These are phyloP conservation scores for Hymenotorrendiella dingleyae DNA, from an alignment of 2,329 filamentous ascomycete genomes.

Conservation along the genomic window DNA sequence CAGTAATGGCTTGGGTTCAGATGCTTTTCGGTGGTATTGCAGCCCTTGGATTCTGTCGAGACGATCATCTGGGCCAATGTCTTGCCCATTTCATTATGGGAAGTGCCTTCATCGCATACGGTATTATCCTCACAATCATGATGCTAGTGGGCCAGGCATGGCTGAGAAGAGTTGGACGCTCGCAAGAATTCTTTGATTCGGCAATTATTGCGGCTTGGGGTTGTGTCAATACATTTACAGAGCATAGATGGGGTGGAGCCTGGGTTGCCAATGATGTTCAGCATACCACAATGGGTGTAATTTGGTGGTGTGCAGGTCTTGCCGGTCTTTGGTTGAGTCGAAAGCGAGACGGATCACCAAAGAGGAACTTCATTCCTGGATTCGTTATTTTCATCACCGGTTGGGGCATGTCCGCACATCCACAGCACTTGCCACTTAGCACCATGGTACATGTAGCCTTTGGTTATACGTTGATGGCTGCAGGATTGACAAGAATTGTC, in stretches of 20 bases:
- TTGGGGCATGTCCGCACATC: slow-evolving; percentile 91
- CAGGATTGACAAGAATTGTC: slow-evolving; percentile 75
- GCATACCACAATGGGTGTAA: slow-evolving; percentile 98
- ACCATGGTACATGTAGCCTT: slow-evolving; percentile 86
- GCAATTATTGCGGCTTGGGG: slow-evolving; percentile 90
- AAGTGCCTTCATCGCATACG: slow-evolving; percentile 90
- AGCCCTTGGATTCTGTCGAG: slow-evolving; percentile 84
- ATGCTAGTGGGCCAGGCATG: slow-evolving; percentile 84
- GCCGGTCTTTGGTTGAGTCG: slow-evolving; percentile 88
- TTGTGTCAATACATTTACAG: slow-evolving; percentile 96
- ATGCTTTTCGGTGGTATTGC: slow-evolving; percentile 97
- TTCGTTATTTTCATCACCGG: slow-evolving; percentile 90
- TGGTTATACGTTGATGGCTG: slow-evolving; percentile 92
- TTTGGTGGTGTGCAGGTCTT: slow-evolving; percentile 95
- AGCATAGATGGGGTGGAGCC: slow-evolving; percentile 83
- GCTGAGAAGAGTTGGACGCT: slow-evolving; percentile 74
- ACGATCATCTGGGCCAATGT: slow-evolving; percentile 87
- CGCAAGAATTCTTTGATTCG: slow-evolving; percentile 96
- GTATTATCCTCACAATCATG: slow-evolving; percentile 77
- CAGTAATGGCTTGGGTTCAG: slow-evolving; percentile 81
- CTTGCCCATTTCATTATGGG: slow-evolving; percentile 98
- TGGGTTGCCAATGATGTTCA: slow-evolving; percentile 96
- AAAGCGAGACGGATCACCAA: slow-evolving; percentile 75
- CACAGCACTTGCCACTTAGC: slow-evolving; percentile 76
- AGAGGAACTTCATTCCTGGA: slow-evolving; percentile 87